Evolutionary conservation across 768 basidiomycete genomes (phyloP).

Genomic region (Imleria badia): DNA sequence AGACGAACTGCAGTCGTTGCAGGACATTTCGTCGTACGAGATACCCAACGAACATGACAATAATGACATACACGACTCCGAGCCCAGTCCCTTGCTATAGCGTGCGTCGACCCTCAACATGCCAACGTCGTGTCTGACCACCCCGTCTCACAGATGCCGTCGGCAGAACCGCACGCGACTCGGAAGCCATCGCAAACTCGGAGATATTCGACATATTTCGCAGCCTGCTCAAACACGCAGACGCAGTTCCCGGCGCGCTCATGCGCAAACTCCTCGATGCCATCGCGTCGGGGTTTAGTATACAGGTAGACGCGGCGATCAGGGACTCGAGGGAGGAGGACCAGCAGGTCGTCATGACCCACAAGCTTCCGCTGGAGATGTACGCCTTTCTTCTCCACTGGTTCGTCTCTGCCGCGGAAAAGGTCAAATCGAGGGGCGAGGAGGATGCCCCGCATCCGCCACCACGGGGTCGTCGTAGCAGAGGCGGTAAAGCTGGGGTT

Average conservation of each 20-base stretch:
- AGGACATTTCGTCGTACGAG: slow-evolving; percentile 59
- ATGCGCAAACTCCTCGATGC: slow-evolving; percentile 91
- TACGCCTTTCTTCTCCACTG: slow-evolving; percentile 92
- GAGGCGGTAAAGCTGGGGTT: slow-evolving; percentile 54
- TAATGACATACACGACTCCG: slow-evolving; percentile 54
- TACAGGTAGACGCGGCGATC: slow-evolving; percentile 70
- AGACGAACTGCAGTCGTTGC: too few relatives aligned
- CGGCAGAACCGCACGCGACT: slow-evolving; percentile 72
- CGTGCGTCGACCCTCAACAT: slow-evolving; percentile 37
- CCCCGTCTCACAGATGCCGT: slow-evolving; percentile 59
- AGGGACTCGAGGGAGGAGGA: slow-evolving; percentile 72
- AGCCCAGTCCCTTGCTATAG: slow-evolving; percentile 59
- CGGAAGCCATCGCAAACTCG: slow-evolving; percentile 65
- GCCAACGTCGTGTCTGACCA: slow-evolving; percentile 6
- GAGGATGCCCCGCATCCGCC: slow-evolving; percentile 46
- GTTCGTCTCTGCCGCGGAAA: slow-evolving; percentile 84
- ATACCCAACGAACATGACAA: slow-evolving; percentile 69
- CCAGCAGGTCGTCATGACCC: slow-evolving; percentile 55
- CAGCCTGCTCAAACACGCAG: slow-evolving; percentile 75
- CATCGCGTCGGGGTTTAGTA: slow-evolving; percentile 69
- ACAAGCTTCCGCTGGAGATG: slow-evolving; percentile 81
- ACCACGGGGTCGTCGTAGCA: slow-evolving; percentile 53
- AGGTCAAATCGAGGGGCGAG: slow-evolving; percentile 56
- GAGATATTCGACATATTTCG: slow-evolving; percentile 81
- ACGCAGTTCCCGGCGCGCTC: slow-evolving; percentile 55